Base-by-base conservation (phyloP, 1,139 yeast genomes). In the Diutina siamensis region DNA sequence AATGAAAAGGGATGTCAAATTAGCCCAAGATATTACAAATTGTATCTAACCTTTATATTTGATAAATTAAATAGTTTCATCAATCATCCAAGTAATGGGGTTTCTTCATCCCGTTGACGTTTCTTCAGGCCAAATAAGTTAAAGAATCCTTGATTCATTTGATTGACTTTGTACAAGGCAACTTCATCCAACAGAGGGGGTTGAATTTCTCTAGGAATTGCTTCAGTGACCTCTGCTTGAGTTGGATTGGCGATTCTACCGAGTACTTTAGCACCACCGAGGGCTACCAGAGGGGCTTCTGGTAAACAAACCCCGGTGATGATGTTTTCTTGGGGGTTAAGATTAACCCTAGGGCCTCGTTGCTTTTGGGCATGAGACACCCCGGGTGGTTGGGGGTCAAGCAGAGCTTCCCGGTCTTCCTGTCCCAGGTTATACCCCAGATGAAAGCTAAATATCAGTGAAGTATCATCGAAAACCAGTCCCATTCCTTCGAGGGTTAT, bases 401-500 rank as follows among this genome's bases (percentile, higher is more conserved):
- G 12, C 21, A 17, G 32, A 7, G 18, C 18, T 22, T 38, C 42
- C 9, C 42, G 42, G 9, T 38, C 42, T 2, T 38, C 42, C 10
- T 15, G 33, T 12, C 12, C 20, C 38, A 21, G 28, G n/a, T 38
- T 38, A 17, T 38, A 38, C 3, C 42, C 42, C 32, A 25, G 33
- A 17, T 38, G 42, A 27, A 38, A 38, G 17, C 21, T 15, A 20
- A 38, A 38, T 18, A 45, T 53, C 19, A 48, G 3, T 48, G 48
- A 36, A 57, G 58, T 44, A 46, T 59, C 63, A 48, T 59, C 63
- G 45, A 59, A 59, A 2, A 59, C 60, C n/a, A 60, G 57, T 15
- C 62, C 95, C 84, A 88, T 87, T 48, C 88, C 95, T 59, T 88
- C 97, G 50, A 88, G 70, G 38, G 83, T 80, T 42, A 87, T 76